Conservation (phyloP, 2,329 filamentous ascomycete species). For the Botrytis aclada region DNA sequence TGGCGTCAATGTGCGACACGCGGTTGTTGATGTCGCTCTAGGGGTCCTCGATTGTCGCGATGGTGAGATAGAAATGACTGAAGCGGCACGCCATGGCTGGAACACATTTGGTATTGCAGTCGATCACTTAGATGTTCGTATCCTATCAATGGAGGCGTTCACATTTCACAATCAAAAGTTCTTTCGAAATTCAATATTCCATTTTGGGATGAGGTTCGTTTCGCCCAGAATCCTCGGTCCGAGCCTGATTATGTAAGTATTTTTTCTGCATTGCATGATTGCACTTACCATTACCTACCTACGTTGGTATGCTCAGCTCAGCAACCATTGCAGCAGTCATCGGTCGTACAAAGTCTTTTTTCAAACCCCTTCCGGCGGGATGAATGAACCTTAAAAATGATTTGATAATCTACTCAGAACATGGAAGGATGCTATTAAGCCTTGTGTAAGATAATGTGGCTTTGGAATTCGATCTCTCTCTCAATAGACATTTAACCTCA, state of each 20-base stretch:
- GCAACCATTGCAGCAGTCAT: neutral
- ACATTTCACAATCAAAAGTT: neutral
- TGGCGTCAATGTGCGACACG: neutral
- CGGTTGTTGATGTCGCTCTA: neutral
- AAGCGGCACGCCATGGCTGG: neutral
- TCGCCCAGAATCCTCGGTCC: neutral
- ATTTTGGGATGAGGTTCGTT: neutral
- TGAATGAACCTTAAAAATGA: neutral
- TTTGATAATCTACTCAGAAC: neutral
- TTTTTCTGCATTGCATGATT: neutral
- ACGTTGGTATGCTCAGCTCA: neutral
- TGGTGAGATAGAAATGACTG: neutral
- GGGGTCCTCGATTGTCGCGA: neutral
- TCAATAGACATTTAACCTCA: neutral
- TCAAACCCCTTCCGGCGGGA: neutral
- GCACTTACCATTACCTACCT: neutral
- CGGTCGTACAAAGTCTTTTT: neutral
- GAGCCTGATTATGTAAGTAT: neutral
- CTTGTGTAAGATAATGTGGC: neutral
- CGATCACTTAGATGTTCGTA: neutral
- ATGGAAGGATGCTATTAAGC: neutral
- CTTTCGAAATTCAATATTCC: neutral
- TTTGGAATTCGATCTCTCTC: neutral
- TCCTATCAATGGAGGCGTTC: neutral
- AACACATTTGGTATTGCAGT: neutral